Base-by-base conservation (phyloP, 2,329 filamentous ascomycete genomes). In the Fusarium sp. region DNA sequence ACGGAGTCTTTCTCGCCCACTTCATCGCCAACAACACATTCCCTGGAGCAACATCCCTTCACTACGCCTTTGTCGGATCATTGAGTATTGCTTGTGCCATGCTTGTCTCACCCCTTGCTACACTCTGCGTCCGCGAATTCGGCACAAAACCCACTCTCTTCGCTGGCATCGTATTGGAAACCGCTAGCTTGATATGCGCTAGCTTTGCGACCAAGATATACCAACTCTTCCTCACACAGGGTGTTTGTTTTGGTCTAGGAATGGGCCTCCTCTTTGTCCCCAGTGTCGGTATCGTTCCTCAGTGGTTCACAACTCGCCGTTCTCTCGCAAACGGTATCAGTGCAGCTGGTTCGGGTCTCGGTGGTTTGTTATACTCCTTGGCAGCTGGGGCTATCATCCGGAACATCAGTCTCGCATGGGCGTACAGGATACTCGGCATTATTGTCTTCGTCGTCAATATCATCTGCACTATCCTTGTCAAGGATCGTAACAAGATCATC, bases 211-310 rank as follows among this genome's bases (percentile, higher is more conserved):
- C 79, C 22, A 78, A 89, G 62, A 91, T 93, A 64, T 95, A 92
- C 91, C 93, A 95, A 39, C 85, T 96, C 2, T 91, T 95, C 64
- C 86, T 95, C 1, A 89, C 87, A 11, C 93, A 95, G 78, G 93
- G 93, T 9, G 78, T 95, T 6, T 89, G 90, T 60, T 95, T 95
- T 70, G 93, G 93, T n/a, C 80, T 91, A 28, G 93, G 93, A 7
- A 91, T 95, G 87, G 93, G 93, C 0, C 91, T 95, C 64, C 83
- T 92, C 15, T 95, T 95, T 78, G 92, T 92, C 1, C 89, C 89
- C 2, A 89, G 86, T 9, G 91, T 92, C 7, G 89, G 88, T 38
- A 88, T 94, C 16, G 85, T 92, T 1, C 88, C 92, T 5, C 92
- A 95, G 79, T 95, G 92, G 92, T 95, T 95, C 77, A 88, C 85